Percentiles rank a stretch among this genome's conserved stretches.
Conservation (phyloP, 2,329 filamentous ascomycete genomes). For the Exophiala sp. region DNA sequence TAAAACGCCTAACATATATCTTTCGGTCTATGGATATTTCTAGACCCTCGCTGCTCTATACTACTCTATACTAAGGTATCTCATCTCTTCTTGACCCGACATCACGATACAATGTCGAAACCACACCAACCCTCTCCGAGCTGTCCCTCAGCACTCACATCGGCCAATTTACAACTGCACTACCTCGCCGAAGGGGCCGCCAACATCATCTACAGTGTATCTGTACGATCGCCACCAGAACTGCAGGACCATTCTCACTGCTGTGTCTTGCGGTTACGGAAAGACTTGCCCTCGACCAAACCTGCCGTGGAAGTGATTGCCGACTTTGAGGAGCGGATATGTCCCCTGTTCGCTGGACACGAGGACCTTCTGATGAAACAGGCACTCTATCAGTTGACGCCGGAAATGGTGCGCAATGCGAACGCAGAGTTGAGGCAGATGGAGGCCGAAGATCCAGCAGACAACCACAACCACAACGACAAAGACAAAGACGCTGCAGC, state of each 20-base stretch:
- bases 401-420: slow-evolving; percentile 49
- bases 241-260: slow-evolving; percentile 18
- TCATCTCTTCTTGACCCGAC: not conserved
- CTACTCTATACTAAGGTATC: no score
- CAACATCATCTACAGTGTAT: slow-evolving; percentile 57
- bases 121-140: slow-evolving; percentile 8
- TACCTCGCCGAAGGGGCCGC: slow-evolving; percentile 66
- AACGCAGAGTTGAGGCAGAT: slow-evolving; percentile 43
- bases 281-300: slow-evolving; percentile 48
- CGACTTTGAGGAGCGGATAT: slow-evolving; percentile 48
- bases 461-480: not conserved
- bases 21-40: no score
- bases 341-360: slow-evolving; percentile 49
- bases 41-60: no score
- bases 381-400: slow-evolving; percentile 47
- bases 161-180: slow-evolving; percentile 13
- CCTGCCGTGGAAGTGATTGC: slow-evolving; percentile 31
- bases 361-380: slow-evolving; percentile 19
- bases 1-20: no score
- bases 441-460: slow-evolving; percentile 20
- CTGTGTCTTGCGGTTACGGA: slow-evolving; percentile 52
- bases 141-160: slow-evolving; percentile 8
- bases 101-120: slow-evolving; percentile 1
- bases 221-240: slow-evolving; percentile 30
- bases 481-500: not conserved